Base-by-base conservation (phyloP, 345 rosid species). In the Citrus sp. region DNA sequence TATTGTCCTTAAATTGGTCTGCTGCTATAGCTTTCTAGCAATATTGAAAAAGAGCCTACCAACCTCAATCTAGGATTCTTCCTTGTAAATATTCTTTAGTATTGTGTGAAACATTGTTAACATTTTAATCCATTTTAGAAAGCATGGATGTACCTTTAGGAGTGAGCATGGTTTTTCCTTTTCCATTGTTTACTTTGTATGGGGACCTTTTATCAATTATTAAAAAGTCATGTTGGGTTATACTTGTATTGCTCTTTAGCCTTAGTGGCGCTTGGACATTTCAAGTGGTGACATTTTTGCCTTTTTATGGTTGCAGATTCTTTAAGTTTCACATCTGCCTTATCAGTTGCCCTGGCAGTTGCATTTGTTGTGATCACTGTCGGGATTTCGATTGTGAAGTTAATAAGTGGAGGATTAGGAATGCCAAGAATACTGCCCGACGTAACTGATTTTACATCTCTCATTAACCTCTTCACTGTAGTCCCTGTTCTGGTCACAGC, bases 401-500 rank as follows among this genome's bases (percentile, higher is more conserved):
- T 91, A 85, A 58, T 86, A 27, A 81, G 73, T 75, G 95, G 91
- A 77, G 90, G 91, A 13, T 70, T 94, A 78, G 77, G 78, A 85
- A 89, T 88, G 97, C 99, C 98, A 12, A 96, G 89, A 83, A 83
- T 92, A 77, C 80, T 96, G 35, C 99, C 99, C 7, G 81, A 89
- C 78, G 74, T 96, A 64, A 79, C 91, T 22, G 91, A 94, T 86
- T 28, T 92, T 84, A 37, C 92, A 32, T 96, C 99, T 18, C 81
- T 91, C 80, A 88, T 91, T 90, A 91, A 86, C 25, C 87, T 96
- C 85, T 96, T 96, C 89, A 96, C 98, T 0, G 92, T 88, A 14
- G 97, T 89, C 67, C 99, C 98, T 5, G 93, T 96, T 77, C 91
- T 96, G 72, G 97, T 94, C 84, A 94, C 93, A 51, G 97, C 99